Evolutionary conservation across 345 rosid species (phyloP).

Genomic region (Arabidopsis arenosa): DNA sequence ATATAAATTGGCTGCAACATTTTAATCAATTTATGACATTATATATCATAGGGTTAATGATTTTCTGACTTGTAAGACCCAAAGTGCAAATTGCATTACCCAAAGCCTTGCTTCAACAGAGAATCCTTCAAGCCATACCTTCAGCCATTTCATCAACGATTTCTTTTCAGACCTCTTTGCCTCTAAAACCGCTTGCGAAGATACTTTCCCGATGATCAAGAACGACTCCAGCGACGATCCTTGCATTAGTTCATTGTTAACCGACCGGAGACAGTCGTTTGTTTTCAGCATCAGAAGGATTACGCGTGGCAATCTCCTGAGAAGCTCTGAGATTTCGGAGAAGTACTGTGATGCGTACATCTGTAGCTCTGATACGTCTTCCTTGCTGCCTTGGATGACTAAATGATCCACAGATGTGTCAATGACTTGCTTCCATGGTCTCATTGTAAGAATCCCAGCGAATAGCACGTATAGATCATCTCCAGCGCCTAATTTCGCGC

Average conservation of each 20-base stretch:
- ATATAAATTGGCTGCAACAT: background rate
- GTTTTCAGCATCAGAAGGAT: slow-evolving; percentile 91
- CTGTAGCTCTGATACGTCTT: slow-evolving; percentile 80
- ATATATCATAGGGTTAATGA: slow-evolving; percentile 50
- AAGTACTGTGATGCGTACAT: slow-evolving; percentile 96
- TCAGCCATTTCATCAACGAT: slow-evolving; percentile 56
- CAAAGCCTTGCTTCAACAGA: slow-evolving; percentile 68
- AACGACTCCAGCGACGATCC: slow-evolving; percentile 81
- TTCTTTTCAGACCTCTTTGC: slow-evolving; percentile 67
- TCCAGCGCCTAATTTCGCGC: slow-evolving; percentile 90
- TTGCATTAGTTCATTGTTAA: slow-evolving; percentile 77
- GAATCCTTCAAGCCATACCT: slow-evolving; percentile 70
- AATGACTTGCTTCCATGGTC: slow-evolving; percentile 89
- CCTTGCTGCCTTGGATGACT: slow-evolving; percentile 77
- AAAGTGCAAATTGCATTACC: slow-evolving; percentile 65
- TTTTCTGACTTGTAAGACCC: slow-evolving; percentile 69
- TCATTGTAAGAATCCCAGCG: slow-evolving; percentile 91
- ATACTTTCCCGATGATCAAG: slow-evolving; percentile 76
- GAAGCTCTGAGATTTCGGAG: slow-evolving; percentile 88
- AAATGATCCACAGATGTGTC: slow-evolving; percentile 84
- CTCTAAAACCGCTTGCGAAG: slow-evolving; percentile 83
- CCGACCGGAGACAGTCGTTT: slow-evolving; percentile 91
- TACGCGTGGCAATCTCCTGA: slow-evolving; percentile 88
- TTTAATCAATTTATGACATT: slow-evolving; percentile 6
- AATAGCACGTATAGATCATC: slow-evolving; percentile 83